Base-by-base conservation (phyloP, 31 red algal genomes). In the Asparagopsis taxiformis region DNA sequence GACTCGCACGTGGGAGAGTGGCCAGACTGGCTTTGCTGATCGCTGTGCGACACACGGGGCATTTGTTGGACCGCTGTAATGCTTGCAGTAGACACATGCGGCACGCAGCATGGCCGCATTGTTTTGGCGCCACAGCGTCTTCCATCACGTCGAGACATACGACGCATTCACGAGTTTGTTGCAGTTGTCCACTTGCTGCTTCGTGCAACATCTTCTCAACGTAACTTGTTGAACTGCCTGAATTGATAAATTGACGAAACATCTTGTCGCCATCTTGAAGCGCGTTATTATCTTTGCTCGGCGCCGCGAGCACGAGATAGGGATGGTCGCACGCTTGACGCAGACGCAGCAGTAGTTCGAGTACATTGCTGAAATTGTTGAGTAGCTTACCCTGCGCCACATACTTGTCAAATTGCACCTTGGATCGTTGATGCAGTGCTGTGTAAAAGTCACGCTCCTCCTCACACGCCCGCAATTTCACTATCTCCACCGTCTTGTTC, bases 311-410 rank as follows among this genome's bases (percentile, higher is more conserved):
- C 31, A 96, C 76, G 29, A 99, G 75, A 56, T 89, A 91, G 5
- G 85, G 85, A 77, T 99, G 97, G 67, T 93, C 75, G 69, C 88
- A 92, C 56, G 81, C 80, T 39, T 99, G 97, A 15, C 97, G 84
- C 29, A 99, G 55, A 1, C 92, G 75, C 54, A 99, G 62, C 54
- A 99, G 62, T n/a, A 99, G 61, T 54, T 93, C 93, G 22, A 99
- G 75, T 44, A 99, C 82, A 55, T 57, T 68, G 24, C 70, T 82
- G 37, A 77, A 97, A 55, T 97, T 80, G 59, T 76, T 67, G 54
- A 85, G 58, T 9, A 97, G 56, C 34, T 85, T 77, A 6, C 79
- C 88, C 32, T 81, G 29, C 1, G 74, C 68, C 31, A 92, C 49
- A 75, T 64, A 97, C 1, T 80, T 78, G 62, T 88, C 77, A 50